phyloP scores from a whole-genome alignment of 1,139 yeast genomes.

The Nakaseomyces glabratus region DNA sequence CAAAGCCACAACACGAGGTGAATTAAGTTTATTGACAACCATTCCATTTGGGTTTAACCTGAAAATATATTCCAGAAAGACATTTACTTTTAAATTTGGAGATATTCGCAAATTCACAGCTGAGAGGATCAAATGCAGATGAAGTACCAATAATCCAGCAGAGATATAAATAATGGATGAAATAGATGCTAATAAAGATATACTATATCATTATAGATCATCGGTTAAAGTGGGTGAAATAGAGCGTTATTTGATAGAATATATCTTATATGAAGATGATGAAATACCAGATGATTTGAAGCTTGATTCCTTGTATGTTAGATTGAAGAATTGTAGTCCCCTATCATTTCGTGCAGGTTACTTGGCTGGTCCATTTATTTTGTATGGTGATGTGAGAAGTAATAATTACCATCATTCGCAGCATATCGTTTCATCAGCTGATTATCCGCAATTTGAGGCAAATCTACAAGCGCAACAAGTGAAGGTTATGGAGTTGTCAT shows the following conservation, averaged over 20 bases:
- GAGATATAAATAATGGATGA: too few relatives aligned
- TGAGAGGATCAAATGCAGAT: too few relatives aligned
- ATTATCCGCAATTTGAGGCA: slow-evolving; percentile 67
- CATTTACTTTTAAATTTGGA: too few relatives aligned
- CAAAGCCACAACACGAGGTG: too few relatives aligned
- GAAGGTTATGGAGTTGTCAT: slow-evolving; percentile 42
- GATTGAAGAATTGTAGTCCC: slow-evolving; percentile 63
- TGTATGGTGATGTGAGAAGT: slow-evolving; percentile 72
- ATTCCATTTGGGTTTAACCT: too few relatives aligned
- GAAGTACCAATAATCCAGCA: too few relatives aligned
- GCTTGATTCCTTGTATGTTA: slow-evolving; percentile 45
- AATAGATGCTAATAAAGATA: slow-evolving; percentile 10
- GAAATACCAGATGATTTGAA: slow-evolving; percentile 17
- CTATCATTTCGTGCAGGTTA: slow-evolving; percentile 78
- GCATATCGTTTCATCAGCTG: slow-evolving; percentile 56
- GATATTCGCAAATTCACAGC: too few relatives aligned
- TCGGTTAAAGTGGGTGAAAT: slow-evolving; percentile 48
- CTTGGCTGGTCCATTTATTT: slow-evolving; percentile 75
- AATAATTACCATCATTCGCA: slow-evolving; percentile 50
- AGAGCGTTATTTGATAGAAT: slow-evolving; percentile 40
- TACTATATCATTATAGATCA: slow-evolving; percentile 35
- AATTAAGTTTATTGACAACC: too few relatives aligned
- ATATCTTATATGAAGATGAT: slow-evolving; percentile 33
- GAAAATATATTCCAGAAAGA: too few relatives aligned
- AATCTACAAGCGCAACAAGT: slow-evolving; percentile 64